Percentiles rank a stretch among this genome's conserved stretches.
These are phyloP conservation scores for Centrapalus pauciflorus DNA, from an alignment of 129 eudicot species.

Conservation along the genomic window DNA sequence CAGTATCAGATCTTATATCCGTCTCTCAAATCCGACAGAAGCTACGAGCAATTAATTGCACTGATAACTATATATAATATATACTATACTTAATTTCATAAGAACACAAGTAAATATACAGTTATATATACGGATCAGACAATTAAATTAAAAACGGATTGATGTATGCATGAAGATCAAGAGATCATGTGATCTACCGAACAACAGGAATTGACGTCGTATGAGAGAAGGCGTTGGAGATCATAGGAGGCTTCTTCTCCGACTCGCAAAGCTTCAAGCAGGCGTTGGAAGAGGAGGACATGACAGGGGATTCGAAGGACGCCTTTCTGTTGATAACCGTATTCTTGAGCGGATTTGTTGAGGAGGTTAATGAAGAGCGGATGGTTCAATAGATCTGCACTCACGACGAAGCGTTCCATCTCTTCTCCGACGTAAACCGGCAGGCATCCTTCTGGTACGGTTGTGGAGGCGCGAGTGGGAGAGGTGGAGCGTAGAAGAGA, in stretches of 20 bases:
- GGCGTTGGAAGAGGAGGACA: conserved; percentile 60
- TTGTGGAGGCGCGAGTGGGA: conserved; percentile 23
- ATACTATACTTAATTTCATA: too few relatives aligned
- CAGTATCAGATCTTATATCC: too few relatives aligned
- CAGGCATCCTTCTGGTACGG: conserved; percentile 74
- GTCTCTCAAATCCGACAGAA: too few relatives aligned
- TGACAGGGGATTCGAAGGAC: conserved; percentile 80
- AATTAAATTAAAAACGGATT: too few relatives aligned
- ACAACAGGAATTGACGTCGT: conserved; percentile 19
- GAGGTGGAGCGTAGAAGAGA: conserved; percentile 42
- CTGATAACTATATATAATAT: too few relatives aligned
- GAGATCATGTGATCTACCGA: too few relatives aligned
- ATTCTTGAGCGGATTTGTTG: conserved; percentile 82
- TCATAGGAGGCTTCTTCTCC: conserved; percentile 28
- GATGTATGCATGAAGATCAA: too few relatives aligned
- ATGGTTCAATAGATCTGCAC: conserved; percentile 75
- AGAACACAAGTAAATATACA: too few relatives aligned
- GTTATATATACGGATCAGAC: too few relatives aligned
- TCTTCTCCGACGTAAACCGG: conserved; percentile 97
- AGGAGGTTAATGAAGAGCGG: conserved; percentile 68
- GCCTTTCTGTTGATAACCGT: conserved; percentile 90
- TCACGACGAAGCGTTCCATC: conserved; percentile 81
- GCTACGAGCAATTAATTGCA: too few relatives aligned
- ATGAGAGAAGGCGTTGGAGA: conserved; percentile 1
- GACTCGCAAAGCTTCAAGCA: conserved; percentile 52